Base-by-base conservation (phyloP, 257 asterid genomes). In the Jaltomata sinuosa region DNA sequence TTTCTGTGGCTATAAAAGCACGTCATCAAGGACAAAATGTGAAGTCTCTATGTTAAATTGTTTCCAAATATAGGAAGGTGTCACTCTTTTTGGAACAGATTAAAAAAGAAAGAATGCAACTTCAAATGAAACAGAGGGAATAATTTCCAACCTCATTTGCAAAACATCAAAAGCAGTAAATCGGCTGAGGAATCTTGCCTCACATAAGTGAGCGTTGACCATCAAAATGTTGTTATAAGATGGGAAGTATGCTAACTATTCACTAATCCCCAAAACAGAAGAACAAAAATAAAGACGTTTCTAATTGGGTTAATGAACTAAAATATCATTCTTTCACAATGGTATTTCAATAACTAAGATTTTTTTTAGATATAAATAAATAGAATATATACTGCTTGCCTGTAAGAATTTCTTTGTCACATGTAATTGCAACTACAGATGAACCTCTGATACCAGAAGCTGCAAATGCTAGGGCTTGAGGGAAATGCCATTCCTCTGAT, bases 351-450 rank as follows among this genome's bases (percentile, higher is more conserved):
- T 27, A 76, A 76, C 61, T 49, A 47, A 8, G 59, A 47, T 1
- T 3, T 16, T 49, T 59, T 76, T 49, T 4, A 76, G 11, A 49
- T 76, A 29, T 53, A 55, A 40, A 62, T 29, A 83, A 54, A 18
- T 52, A 21, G 80, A 34, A 38, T 32, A 47, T n/a, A 47, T 61
- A 49, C 27, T 62, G 68, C 91, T 89, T 87, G 94, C 99, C 99
- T 65, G 98, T 96, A 84, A 96, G 91, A 87, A 94, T 93, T 89
- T 96, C 99, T 89, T 87, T 91, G 89, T 94, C 94, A 89, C 92
- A 86, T 81, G 97, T 92, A 87, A 96, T 93, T 78, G 97, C 91
- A 86, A 93, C 97, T 82, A 96, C 87, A 19, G 89, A 89, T 19
- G 96, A 87, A 88, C 95, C 91, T 90, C 90, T 92, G 86, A 95